Evolutionary conservation across 1,284 basidiomycete genomes (phyloP).

Genomic region (Ustanciosporium gigantosporum): DNA sequence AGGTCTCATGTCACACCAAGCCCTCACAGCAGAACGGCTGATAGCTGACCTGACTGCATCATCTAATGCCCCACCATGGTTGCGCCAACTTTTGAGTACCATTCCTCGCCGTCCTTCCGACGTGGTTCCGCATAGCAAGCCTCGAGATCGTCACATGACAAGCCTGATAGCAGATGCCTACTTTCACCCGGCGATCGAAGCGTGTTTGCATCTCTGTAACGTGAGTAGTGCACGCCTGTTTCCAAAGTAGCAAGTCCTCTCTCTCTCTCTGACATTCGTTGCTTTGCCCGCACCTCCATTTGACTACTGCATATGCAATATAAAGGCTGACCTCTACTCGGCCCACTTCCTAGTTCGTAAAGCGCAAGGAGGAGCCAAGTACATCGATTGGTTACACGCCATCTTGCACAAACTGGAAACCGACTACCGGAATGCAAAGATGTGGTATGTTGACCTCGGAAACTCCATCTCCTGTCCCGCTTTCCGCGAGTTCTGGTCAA

Average conservation of each 20-base stretch:
- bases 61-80: not conserved
- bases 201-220: not conserved
- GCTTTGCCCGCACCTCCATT: not conserved
- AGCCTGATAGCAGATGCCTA: not conserved
- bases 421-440: constrained; percentile 30
- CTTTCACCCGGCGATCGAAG: not conserved
- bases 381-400: constrained; percentile 31
- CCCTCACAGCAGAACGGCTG: not conserved
- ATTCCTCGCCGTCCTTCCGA: not conserved
- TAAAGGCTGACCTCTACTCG: constrained; percentile 27
- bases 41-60: not conserved
- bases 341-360: constrained; percentile 29
- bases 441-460: constrained; percentile 33
- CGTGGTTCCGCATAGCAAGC: not conserved
- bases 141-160: not conserved
- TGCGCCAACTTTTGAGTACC: not conserved
- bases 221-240: not conserved
- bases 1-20: too few species aligned
- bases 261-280: not conserved
- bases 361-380: constrained; percentile 23
- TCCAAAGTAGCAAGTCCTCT: not conserved
- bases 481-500: not conserved
- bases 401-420: constrained; percentile 30
- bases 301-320: too few species aligned
- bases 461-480: constrained; percentile 4